Percentiles rank a stretch among this genome's conserved stretches.
Evolutionary conservation across 2,329 filamentous ascomycete genomes (phyloP).

Genomic region (Clonostachys byssicola): DNA sequence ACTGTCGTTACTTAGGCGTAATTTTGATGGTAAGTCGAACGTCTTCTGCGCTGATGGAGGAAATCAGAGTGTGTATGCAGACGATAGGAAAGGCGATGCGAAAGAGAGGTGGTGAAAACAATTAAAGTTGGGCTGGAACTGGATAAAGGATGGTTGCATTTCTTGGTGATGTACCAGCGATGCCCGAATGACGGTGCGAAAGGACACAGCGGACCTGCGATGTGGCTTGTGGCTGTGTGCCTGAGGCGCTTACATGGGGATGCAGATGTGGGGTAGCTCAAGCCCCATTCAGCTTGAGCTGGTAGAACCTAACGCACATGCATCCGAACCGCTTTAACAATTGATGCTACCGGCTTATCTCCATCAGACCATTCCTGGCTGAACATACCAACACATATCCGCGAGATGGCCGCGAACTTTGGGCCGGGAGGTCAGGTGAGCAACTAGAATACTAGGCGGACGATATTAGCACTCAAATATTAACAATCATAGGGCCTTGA

Average conservation of each 20-base stretch:
- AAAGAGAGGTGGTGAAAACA: too few species aligned
- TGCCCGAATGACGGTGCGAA: too few species aligned
- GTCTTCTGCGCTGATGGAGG: too few species aligned
- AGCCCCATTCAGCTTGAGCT: too few species aligned
- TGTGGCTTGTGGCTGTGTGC: not conserved
- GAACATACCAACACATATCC: not conserved
- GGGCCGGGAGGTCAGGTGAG: slow-evolving; percentile 1
- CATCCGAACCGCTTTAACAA: too few species aligned
- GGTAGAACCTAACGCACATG: too few species aligned
- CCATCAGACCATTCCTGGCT: not conserved
- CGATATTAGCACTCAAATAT: not conserved
- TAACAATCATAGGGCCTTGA: slow-evolving; percentile 22
- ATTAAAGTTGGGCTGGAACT: not conserved
- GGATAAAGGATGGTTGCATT: not conserved
- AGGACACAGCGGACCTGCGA: too few species aligned
- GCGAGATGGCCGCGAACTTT: slow-evolving; percentile 1
- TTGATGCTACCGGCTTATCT: not conserved
- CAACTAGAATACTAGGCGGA: not conserved
- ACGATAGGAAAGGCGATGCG: too few species aligned
- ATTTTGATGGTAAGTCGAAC: too few species aligned
- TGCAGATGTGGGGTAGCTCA: not conserved
- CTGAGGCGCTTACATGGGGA: not conserved
- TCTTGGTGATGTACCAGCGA: too few species aligned
- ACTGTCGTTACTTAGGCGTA: not conserved
- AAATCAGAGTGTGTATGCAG: too few species aligned